Base-by-base conservation (phyloP, 208 protist genomes). In the Leishmania martiniquensis region DNA sequence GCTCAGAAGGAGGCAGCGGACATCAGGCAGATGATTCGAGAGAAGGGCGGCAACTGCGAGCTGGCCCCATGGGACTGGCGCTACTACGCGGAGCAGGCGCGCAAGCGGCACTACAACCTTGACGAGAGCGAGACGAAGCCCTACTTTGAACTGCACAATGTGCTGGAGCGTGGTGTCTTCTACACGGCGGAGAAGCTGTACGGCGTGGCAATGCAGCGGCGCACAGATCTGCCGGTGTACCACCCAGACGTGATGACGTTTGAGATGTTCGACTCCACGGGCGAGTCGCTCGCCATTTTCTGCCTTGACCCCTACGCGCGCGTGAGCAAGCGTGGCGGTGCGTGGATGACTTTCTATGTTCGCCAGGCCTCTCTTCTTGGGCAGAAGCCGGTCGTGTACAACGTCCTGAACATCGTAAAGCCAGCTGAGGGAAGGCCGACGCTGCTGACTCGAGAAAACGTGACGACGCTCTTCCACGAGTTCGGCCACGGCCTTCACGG, bases 401-500 rank as follows among this genome's bases (percentile, higher is more conserved):
- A 89, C 55, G 86, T 91, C 25, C 80, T 83, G 73, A 96, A 96
- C 84, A 52, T 86, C 52, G 72, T 77, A 54, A 91, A 91, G 73
- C 88, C 90, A 4, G 69, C 57, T 0, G 88, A 68, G 22, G 88
- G 80, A 29, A 85, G 77, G 80, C 89, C 91, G 15, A 81, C 82
- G 29, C 74, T 96, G 67, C 81, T 94, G 67, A 87, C 88, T 12
- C 86, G 80, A 45, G 15, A 67, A 15, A 72, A 95, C 66, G 88
- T 94, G 17, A 81, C 71, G 51, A 95, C 91, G 0, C 68, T 92
- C n/a, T 91, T 92, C 71, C 91, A 93, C 78, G 87, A 93, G 82
- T 90, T 90, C 54, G 89, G 89, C 77, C 91, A 93, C 72, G 84
- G 86, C 5, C 83, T 96, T 32, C 92, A 96, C 85, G 91, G 93